phyloP scores from a whole-genome alignment of 768 basidiomycete species.

The Trametes cubensis region DNA sequence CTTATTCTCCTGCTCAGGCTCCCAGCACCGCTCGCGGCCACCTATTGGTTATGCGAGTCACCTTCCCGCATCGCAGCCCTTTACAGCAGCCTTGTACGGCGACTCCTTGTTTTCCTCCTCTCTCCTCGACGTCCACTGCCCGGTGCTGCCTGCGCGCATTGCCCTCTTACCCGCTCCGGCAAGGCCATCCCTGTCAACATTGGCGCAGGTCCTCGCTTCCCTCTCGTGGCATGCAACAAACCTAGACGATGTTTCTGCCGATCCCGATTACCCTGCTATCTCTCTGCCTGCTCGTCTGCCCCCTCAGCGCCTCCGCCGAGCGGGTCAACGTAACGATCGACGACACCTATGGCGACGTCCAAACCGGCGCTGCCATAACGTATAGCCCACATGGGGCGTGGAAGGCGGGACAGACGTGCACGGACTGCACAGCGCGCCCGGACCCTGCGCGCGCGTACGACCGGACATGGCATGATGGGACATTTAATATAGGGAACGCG shows the following conservation, averaged over 20 bases:
- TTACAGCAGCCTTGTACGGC: too few species aligned
- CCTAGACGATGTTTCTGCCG: not conserved
- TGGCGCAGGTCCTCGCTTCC: not conserved
- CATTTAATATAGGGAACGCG: conserved; percentile 7
- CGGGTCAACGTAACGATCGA: conserved; percentile 11
- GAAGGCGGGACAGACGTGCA: conserved; percentile 13
- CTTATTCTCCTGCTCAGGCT: too few species aligned
- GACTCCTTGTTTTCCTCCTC: not conserved
- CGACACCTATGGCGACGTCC: conserved; percentile 7
- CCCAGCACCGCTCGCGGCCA: too few species aligned
- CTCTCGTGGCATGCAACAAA: not conserved
- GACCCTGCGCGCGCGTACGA: conserved; percentile 6
- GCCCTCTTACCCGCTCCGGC: too few species aligned
- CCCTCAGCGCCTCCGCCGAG: not conserved
- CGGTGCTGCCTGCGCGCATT: too few species aligned
- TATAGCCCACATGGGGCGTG: conserved; percentile 16
- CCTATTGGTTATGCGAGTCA: too few species aligned
- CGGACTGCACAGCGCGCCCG: conserved; percentile 10
- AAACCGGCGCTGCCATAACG: not conserved
- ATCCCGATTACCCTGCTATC: not conserved
- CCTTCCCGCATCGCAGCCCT: too few species aligned
- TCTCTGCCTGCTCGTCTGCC: not conserved
- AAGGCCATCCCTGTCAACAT: too few species aligned
- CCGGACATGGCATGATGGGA: conserved; percentile 23
- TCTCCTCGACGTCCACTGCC: too few species aligned